Evolutionary conservation across 2,329 filamentous ascomycete genomes (phyloP), one percentile per base, ranked within the genome.

Genomic region (Trichoderma polysporum): DNA sequence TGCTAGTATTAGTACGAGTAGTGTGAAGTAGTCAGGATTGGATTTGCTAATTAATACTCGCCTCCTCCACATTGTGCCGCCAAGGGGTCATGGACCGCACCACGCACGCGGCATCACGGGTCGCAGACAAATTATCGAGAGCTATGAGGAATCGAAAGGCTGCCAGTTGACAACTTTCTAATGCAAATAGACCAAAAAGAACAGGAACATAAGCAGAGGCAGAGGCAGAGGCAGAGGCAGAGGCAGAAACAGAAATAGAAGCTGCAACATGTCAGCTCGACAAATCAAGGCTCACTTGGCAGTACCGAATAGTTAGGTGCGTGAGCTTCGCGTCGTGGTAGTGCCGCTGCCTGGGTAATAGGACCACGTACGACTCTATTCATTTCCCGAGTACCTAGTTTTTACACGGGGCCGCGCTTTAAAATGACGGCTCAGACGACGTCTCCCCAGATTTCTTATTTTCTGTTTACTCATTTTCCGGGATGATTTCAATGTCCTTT

Each of bases 1-100:
- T 62, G 47, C 47, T 52, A 50, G 19, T 19, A 19, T 19, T 25
- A 47, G n/a, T 25, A 47, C 5, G 13, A 37, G 37, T 45, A 45
- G 41, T 45, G 10, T 15, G 39, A 9, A 3, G 39, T 9, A 9
- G 39, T 41, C 19, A n/a, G 19, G 41, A 45, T 45, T 17, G n/a
- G 41, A 45, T 49, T 60, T 49, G 57, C 57, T 37, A 60, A 60
- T 47, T 47, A 15, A 49, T 39, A 39, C 53, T 25, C 56, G 19
- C 41, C 57, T 60, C 57, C 57, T 60, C 57, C 57, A 60, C 41
- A 49, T n/a, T 13, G 17, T 49, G 57, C 41, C 39, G 29, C 29
- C 50, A 35, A 35, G 27, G 50, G 50, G 50, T 54, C 50, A 54
- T 54, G 50, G 35, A 29, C n/a, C 50, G 15, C 31, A 22, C 50